Evolutionary conservation across 371 early-diverging fungal genomes (phyloP).

Genomic region (Mucor irregularis): DNA sequence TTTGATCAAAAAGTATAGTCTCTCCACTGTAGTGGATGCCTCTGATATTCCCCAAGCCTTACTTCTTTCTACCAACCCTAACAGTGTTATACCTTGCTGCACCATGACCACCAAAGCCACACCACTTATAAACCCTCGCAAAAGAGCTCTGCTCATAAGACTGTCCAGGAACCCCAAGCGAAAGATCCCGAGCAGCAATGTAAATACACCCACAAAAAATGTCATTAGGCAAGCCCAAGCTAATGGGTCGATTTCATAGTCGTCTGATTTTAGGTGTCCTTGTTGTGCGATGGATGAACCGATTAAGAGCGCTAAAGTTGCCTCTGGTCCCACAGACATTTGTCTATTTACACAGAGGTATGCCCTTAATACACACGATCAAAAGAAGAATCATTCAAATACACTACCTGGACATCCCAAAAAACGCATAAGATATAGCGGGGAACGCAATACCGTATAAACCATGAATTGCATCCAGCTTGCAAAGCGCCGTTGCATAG

Average conservation of each 20-base stretch:
- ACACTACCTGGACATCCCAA: slow-evolving; percentile 90
- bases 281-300: slow-evolving; percentile 74
- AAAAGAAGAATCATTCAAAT: too few species aligned
- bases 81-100: slow-evolving; percentile 77
- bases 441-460: slow-evolving; percentile 86
- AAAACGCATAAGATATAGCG: slow-evolving; percentile 78
- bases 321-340: slow-evolving; percentile 92
- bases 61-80: slow-evolving; percentile 64
- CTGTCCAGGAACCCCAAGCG: slow-evolving; percentile 95
- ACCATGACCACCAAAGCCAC: slow-evolving; percentile 89
- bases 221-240: slow-evolving; percentile 73
- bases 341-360: too few species aligned
- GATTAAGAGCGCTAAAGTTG: slow-evolving; percentile 84
- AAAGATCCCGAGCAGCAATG: slow-evolving; percentile 87
- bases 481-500: slow-evolving; percentile 87
- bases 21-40: slow-evolving; percentile 73
- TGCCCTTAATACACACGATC: too few species aligned
- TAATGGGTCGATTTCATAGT: slow-evolving; percentile 44
- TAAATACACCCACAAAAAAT: slow-evolving; percentile 86
- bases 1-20: slow-evolving; percentile 60
- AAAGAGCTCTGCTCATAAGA: slow-evolving; percentile 83
- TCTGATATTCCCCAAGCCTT: slow-evolving; percentile 57
- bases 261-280: slow-evolving; percentile 21
- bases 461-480: slow-evolving; percentile 85
- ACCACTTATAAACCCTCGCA: slow-evolving; percentile 92